Evolutionary conservation across 2,329 filamentous ascomycete genomes (phyloP), one percentile per base, ranked within the genome.

Genomic region (Talaromyces rugulosus): DNA sequence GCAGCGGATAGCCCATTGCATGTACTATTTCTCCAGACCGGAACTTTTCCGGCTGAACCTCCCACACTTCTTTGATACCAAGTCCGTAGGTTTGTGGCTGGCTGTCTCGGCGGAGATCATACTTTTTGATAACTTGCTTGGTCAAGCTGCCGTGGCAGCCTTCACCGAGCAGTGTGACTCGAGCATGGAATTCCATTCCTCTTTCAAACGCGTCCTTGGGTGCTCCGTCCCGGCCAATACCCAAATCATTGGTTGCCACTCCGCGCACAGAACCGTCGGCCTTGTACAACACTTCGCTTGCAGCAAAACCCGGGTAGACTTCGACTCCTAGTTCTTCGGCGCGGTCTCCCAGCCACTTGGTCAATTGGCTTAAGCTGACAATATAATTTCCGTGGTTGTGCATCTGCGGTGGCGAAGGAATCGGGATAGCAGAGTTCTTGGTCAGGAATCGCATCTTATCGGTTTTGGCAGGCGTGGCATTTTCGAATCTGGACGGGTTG

Each of bases 341-440:
- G 55, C 94, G 87, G 75, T 98, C 95, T 56, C 91, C 93, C 2
- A 99, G 83, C 95, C 95, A 99, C 78, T 94, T 96, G 62, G 90
- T 90, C 72, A 99, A 89, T 76, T 98, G 91, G 76, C 96, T 98
- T 71, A 99, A 80, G 72, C 91, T 96, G 71, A 99, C 87, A 68
- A 99, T 99, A 77, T 96, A 98, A 79, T 99, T 99, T 68, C 95
- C 95, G 71, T 96, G 86, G 75, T 99, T 99, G 81, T 93, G 87
- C 95, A 99, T 99, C 80, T 98, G 95, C 34, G 95, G 95, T 52
- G 95, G 95, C 12, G 89, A 87, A 1, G 94, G 95, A 59, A 98
- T 81, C 5, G 92, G 91, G 62, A 96, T 86, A 0, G 92, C 82
- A 64, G 82, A 82, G 59, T 83, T 89, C 80, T 93, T 90, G 54